Evolutionary conservation across 352 stramenopile genomes (phyloP), one percentile per base, ranked within the genome.

Genomic region (Plasmopara viticola): DNA sequence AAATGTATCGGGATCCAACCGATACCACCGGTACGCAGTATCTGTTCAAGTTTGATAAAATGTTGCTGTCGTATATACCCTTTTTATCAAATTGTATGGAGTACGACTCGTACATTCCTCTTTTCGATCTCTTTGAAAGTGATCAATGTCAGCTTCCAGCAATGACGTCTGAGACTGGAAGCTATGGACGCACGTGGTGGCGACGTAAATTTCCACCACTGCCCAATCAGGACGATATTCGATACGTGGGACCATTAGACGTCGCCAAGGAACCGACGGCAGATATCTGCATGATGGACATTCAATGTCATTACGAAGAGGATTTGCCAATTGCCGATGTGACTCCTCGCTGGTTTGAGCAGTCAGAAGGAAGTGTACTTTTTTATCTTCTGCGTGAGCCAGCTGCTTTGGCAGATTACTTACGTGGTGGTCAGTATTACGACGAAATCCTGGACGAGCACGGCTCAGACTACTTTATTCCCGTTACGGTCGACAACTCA

Each of bases 51-150:
- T 90, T 94, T 45, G 66, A 90, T 14, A 88, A 84, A 35, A 44
- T 94, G 15, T 29, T 98, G 48, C 64, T 98, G 0, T 86, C 95
- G 6, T 99, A 98, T 60, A 45, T 98, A 29, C 96, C 95, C 7
- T 99, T 97, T 56, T 87, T 98, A 44, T 98, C 90, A 6, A 97
- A 97, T 48, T 99, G 96, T 67, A 83, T 86, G 67, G 84, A 95
- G 45, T 98, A 97, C 56, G 96, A 98, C 74, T 98, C 87, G 57
- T 92, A 97, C 49, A 84, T 98, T 54, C 89, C 94, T 3, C 64
- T 98, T 0, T 98, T 95, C 44, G 76, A 95, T 45, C 52, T 98
- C 1, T 74, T 98, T 14, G 94, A 98, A 58, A 95, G 73, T 51
- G 74, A 89, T n/a, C 46, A 93, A 40, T 98, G 95, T 44, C 44